These are phyloP conservation scores for Lyophyllum atratum DNA, from an alignment of 768 basidiomycete genomes.

Conservation along the genomic window DNA sequence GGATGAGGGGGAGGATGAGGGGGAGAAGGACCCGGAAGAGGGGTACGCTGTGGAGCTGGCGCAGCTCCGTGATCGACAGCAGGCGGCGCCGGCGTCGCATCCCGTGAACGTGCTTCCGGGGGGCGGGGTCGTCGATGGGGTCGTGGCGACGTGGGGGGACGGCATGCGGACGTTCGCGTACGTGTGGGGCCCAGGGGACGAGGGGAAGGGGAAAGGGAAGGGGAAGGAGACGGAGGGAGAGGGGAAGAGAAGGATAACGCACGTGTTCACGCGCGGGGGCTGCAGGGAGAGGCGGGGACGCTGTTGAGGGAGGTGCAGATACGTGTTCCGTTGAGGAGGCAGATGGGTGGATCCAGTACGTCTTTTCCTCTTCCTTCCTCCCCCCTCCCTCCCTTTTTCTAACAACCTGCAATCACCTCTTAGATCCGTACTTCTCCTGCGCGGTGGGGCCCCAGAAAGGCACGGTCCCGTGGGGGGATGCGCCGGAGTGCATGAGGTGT, in stretches of 20 bases:
- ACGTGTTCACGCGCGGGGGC: conserved; percentile 44
- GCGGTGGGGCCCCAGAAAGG: not conserved
- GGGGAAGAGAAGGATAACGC: conserved; percentile 29
- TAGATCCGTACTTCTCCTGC: conserved; percentile 14
- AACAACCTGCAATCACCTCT: not conserved
- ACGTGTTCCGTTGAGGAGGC: conserved; percentile 29
- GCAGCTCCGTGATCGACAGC: conserved; percentile 36
- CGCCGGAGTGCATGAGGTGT: conserved; percentile 11
- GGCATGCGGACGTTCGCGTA: conserved; percentile 38
- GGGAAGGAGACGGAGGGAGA: conserved; percentile 20
- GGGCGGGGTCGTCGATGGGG: conserved; percentile 9
- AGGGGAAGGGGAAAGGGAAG: not conserved
- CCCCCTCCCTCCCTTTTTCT: not conserved
- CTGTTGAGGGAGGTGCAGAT: conserved; percentile 43
- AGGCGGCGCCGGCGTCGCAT: conserved; percentile 28
- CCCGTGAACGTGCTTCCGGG: conserved; percentile 32
- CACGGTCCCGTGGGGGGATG: not conserved
- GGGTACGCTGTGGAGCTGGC: conserved; percentile 30
- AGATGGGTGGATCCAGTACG: conserved; percentile 29
- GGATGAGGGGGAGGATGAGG: not conserved
- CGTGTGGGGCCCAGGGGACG: not conserved
- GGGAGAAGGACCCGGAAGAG: not conserved
- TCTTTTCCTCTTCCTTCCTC: not conserved
- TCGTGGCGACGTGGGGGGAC: conserved; percentile 24
- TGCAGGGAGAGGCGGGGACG: conserved; percentile 40